phyloP scores from a whole-genome alignment of 2,329 filamentous ascomycete species.

The Raffaelea deltoideospora region DNA sequence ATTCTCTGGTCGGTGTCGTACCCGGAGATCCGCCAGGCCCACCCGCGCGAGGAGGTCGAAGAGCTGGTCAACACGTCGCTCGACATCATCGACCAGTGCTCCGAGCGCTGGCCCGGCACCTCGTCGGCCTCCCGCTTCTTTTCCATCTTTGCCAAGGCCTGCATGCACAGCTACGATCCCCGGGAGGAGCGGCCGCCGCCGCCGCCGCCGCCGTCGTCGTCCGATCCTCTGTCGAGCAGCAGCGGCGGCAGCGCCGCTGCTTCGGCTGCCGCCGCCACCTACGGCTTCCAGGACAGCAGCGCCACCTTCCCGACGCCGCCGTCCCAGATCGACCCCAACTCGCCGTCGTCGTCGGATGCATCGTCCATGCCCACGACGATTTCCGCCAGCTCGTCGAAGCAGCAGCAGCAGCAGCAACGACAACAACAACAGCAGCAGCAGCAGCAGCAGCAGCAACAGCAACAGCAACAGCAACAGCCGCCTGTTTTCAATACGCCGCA shows the following conservation, averaged over 20 bases:
- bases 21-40: conserved; percentile 58
- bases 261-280: no score
- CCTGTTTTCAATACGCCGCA: conserved; percentile 33
- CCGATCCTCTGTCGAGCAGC: no score
- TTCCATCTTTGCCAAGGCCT: conserved; percentile 68
- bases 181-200: conserved; percentile 23
- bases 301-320: conserved; percentile 28
- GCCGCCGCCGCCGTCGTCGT: conserved; percentile 6
- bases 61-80: conserved; percentile 59
- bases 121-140: conserved; percentile 75
- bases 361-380: conserved; percentile 13
- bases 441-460: conserved; percentile 5
- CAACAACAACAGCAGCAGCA: conserved; percentile 9
- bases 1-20: conserved; percentile 88
- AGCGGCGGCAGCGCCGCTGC: no score
- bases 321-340: conserved; percentile 32
- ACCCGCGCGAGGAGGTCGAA: conserved; percentile 62
- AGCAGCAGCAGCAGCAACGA: conserved; percentile 2
- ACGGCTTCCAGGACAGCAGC: no score
- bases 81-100: conserved; percentile 64
- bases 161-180: conserved; percentile 72
- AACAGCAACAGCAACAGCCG: conserved; percentile 17
- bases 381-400: conserved; percentile 11
- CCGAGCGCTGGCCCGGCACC: conserved; percentile 84
- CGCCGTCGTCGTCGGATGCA: conserved; percentile 26